A percentile compares a stretch with the other conserved stretches of the same genome.
Conservation (phyloP, 2,329 filamentous ascomycete species). For the Fusarium austroafricanum region DNA sequence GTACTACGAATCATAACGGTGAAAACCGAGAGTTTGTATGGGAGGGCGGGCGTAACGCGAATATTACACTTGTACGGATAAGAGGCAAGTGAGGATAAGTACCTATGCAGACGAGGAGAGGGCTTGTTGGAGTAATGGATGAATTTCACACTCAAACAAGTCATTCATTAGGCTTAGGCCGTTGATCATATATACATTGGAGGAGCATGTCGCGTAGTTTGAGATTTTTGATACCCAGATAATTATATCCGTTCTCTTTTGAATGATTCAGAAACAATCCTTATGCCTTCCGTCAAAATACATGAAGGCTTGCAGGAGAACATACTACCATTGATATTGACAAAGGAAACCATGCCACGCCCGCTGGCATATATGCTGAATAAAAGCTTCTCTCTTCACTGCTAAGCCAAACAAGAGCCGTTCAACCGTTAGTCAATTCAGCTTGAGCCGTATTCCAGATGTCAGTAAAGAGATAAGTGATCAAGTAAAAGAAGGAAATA, state of each 20-base stretch:
- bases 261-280: slow-evolving; percentile 4
- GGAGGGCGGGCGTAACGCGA: slow-evolving; percentile 5
- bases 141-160: neutral
- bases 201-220: neutral
- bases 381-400: slow-evolving; percentile 2
- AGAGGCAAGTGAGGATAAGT: neutral
- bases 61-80: neutral
- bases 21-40: slow-evolving; percentile 14
- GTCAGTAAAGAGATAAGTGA: neutral
- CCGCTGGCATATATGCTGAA: slow-evolving; percentile 20
- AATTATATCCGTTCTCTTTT: slow-evolving; percentile 19
- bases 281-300: slow-evolving; percentile 14
- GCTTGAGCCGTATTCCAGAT: neutral
- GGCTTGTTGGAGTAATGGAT: neutral
- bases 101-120: neutral
- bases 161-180: neutral
- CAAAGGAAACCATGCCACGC: slow-evolving; percentile 29
- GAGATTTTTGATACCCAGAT: slow-evolving; percentile 18
- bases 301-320: slow-evolving; percentile 1
- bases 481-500: slow-evolving; percentile 19
- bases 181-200: neutral
- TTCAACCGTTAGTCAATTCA: neutral
- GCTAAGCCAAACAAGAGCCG: neutral
- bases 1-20: slow-evolving; percentile 3
- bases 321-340: slow-evolving; percentile 1